These are phyloP conservation scores for Funneliformis caledonium DNA, from an alignment of 371 early-diverging fungal genomes.

Conservation along the genomic window DNA sequence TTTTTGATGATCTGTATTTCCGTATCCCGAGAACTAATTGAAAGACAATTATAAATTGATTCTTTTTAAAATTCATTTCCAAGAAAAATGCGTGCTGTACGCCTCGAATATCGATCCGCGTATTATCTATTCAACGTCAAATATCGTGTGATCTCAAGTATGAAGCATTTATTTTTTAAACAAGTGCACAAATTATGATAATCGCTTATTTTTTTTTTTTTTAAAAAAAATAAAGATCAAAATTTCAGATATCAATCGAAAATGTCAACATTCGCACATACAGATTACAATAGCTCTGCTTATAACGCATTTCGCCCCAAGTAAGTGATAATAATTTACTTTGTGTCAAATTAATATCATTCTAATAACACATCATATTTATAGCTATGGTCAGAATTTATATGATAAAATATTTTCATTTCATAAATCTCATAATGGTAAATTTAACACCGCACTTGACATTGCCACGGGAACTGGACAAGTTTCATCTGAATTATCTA, in stretches of 20 bases:
- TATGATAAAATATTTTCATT: constrained; percentile 9
- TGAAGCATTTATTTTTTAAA: too few relatives aligned
- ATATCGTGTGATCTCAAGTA: too few relatives aligned
- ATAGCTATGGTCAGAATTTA: not conserved
- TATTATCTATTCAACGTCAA: too few relatives aligned
- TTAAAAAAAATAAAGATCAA: not conserved
- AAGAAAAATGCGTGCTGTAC: too few relatives aligned
- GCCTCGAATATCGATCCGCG: too few relatives aligned
- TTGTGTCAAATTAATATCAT: not conserved
- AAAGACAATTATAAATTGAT: too few relatives aligned
- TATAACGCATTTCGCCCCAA: constrained; percentile 33
- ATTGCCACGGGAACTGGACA: constrained; percentile 65
- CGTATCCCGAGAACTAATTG: too few relatives aligned
- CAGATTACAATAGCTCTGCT: constrained; percentile 34
- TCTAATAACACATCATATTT: not conserved
- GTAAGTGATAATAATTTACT: not conserved
- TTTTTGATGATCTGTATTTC: too few relatives aligned
- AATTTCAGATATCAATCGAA: not conserved
- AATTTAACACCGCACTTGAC: constrained; percentile 51
- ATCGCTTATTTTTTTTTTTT: too few relatives aligned
- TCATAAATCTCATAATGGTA: constrained; percentile 40
- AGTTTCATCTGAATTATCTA: constrained; percentile 53
- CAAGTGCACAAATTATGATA: too few relatives aligned
- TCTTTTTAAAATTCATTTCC: too few relatives aligned
- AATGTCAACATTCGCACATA: constrained; percentile 30